Base-by-base conservation (phyloP, 805 yeast genomes). In the Kazachstania kunashirensis region DNA sequence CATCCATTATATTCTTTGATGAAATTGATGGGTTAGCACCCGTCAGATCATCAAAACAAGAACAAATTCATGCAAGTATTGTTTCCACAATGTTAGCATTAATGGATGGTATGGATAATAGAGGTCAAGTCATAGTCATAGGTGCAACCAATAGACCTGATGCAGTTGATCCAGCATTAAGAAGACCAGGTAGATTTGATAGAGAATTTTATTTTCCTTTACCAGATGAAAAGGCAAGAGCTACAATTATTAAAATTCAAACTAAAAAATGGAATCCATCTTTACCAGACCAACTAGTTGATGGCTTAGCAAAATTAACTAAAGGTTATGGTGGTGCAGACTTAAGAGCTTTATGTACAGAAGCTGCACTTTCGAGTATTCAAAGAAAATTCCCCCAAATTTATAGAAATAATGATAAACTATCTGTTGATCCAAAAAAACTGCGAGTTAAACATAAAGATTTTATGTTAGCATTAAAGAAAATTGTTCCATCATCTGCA, bases 241-340 rank as follows among this genome's bases (percentile, higher is more conserved):
- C 72, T 41, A 77, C 81, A 45, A 92, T 92, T 42, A 61, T 92
- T 29, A 61, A 71, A 36, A 92, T 92, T 45, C 96, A 92, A 52
- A 92, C 96, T 16, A 74, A 72, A 43, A 81, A 79, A 52, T 92
- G 98, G 98, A 67, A 67, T 10, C 92, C 95, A 10, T 80, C 83
- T 3, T 61, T 84, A 39, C 56, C 74, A 6, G 63, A 63, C 0
- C 61, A 54, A 5, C 82, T 92, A 45, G 49, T 84, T 8, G 67
- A 68, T 5, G 75, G 77, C 37, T 66, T 92, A 24, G 89, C 96
- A 0, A 67, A 68, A 15, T 61, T 84, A 39, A 89, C 98, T 0
- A 89, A 88, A 55, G 98, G 98, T 0, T 92, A 84, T 53, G 98
- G 98, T 32, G 98, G 98, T 65, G 97, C 98, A 2, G 98, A 92